Conservation (phyloP, 1,139 yeast genomes). For the Candida sanyaensis region DNA sequence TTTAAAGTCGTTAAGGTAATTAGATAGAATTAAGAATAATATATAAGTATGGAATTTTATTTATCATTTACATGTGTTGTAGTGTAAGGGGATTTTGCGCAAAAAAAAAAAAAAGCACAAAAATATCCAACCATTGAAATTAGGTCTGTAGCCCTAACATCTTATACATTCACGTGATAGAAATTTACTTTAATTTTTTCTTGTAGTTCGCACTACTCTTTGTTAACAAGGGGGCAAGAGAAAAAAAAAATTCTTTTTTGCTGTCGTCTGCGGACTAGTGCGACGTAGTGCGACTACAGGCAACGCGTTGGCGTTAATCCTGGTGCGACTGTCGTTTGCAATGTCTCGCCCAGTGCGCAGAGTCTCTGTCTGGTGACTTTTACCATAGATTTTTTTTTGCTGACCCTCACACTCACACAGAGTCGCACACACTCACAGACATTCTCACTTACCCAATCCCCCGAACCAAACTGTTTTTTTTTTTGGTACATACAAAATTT, state of each 20-base stretch:
- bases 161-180: neutral
- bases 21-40: neutral
- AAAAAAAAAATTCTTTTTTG: neutral
- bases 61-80: neutral
- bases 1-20: neutral
- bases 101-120: neutral
- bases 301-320: neutral
- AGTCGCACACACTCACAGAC: neutral
- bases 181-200: neutral
- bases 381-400: no score
- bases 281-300: neutral
- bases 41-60: neutral
- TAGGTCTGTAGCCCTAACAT: constrained; percentile 2
- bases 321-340: no score
- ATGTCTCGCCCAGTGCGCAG: no score
- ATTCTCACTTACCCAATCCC: neutral
- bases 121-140: neutral
- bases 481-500: constrained; percentile 4
- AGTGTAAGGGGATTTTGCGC: neutral
- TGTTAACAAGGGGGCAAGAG: neutral
- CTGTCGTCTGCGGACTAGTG: neutral
- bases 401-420: neutral
- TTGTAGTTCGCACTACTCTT: neutral
- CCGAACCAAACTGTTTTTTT: neutral
- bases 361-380: no score